Base-by-base conservation (phyloP, 805 yeast species). In the Ogataea pilisensis region DNA sequence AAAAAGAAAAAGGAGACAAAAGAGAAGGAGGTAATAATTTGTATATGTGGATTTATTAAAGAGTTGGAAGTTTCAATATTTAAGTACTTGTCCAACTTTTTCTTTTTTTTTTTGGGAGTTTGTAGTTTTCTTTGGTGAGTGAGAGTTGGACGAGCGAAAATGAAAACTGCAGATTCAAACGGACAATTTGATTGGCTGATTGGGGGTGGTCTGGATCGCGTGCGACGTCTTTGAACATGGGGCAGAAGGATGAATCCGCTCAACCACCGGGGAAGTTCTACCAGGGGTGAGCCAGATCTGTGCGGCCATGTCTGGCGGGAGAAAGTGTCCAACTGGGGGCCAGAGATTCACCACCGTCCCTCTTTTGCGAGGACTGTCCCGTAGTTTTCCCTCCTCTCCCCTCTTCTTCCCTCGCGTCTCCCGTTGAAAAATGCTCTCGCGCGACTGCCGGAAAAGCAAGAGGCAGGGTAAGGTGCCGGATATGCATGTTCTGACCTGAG, bases 31-130 rank as follows among this genome's bases (percentile, higher is more conserved):
- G 12, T 14, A 37, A 14, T 40, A 38, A 42, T 33, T n/a, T n/a
- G 44, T 37, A 35, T 35, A 31, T 36, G 21, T 22, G 26, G 25
- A 17, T 16, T 24, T 39, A 34, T 27, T 16, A 26, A 17, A 36
- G 26, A 24, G 42, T 40, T 36, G 48, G 51, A 44, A 39, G 39
- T 41, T 34, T 39, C 28, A 39, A 40, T 43, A 33, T 42, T 48
- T 48, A 48, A 48, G 45, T 48, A 48, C 49, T 48, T 48, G 52
- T 45, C 52, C 43, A 14, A 29, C 21, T 32, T 32, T 32, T 17
- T 31, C 9, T 31, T 31, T 31, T 2, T 18, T 32, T 21, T 21
- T 21, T 20, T 32, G 9, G 21, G n/a, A 18, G 17, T 31, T 31
- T 17, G 32, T 22, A 11, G 26, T 35, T 30, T 45, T 48, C 25